Evolutionary conservation across 371 early-diverging fungal species (phyloP).

Genomic region (Mucor velutinosus): DNA sequence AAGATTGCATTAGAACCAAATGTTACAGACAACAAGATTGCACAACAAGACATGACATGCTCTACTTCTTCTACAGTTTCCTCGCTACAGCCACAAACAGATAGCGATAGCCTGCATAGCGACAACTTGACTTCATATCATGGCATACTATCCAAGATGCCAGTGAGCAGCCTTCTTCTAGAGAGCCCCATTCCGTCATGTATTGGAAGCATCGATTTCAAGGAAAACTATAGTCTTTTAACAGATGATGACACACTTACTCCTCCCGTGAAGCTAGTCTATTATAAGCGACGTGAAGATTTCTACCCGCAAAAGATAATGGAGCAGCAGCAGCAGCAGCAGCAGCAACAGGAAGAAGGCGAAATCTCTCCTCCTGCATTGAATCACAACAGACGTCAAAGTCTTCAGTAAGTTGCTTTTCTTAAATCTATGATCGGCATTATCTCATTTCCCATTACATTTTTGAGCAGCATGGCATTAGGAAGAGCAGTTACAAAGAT

Average conservation of each 20-base stretch:
- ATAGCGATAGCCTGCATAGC: not conserved
- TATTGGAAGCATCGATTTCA: not conserved
- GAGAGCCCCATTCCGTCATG: not conserved
- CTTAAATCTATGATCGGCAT: not conserved
- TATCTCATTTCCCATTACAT: not conserved
- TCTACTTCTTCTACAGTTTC: not conserved
- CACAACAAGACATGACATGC: not conserved
- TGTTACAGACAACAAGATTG: not conserved
- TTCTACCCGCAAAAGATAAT: slow-evolving; percentile 2
- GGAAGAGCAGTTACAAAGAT: not conserved
- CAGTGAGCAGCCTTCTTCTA: not conserved
- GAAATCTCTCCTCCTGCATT: not conserved
- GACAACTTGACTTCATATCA: not conserved
- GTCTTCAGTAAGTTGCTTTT: not conserved
- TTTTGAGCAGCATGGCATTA: not conserved
- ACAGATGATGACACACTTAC: not conserved
- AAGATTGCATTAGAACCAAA: not conserved
- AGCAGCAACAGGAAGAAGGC: not conserved
- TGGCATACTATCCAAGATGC: not conserved
- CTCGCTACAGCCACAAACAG: not conserved
- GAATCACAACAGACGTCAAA: not conserved
- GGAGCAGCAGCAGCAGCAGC: not conserved
- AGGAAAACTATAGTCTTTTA: not conserved
- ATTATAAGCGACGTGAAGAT: not conserved
- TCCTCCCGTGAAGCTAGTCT: not conserved